Evolutionary conservation across 1,139 yeast genomes (phyloP), one percentile per base, ranked within the genome.

Genomic region (Nakaseomyces kungkrabaensis): DNA sequence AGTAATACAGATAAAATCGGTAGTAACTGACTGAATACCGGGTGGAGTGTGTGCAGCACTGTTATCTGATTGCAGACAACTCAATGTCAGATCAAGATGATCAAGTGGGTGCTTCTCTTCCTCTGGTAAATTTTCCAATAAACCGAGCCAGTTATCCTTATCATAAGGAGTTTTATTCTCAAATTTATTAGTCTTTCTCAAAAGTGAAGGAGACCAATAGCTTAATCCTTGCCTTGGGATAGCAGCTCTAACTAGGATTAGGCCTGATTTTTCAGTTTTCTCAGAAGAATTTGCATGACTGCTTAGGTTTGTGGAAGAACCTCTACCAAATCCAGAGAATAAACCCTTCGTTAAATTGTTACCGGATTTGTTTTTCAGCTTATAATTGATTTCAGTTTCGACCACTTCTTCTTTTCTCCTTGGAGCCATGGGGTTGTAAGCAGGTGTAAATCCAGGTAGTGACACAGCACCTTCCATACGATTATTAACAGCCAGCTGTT

Each of bases 151-250:
- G 52, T 57, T 49, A 44, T 56, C 51, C 54, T 61, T 56, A 59
- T 59, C 61, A 47, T 51, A 62, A 52, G 48, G 62, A 49, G 47
- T 60, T 51, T 52, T 62, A 52, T 50, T 52, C 22, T 57, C 58
- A 41, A 56, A 52, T 43, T 50, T 54, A 48, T 66, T 66, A 7
- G 63, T 59, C 52, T 65, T 63, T 47, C 61, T 56, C 32, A 69
- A 53, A 34, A 68, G 51, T 4, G 65, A 53, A 32, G 72, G 71
- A 6, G 66, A 60, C 31, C 65, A 52, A 49, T 73, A 69, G 2
- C 68, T 68, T 25, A 68, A 50, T 48, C 70, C 68, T 41, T 56
- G 57, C 27, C 53, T 52, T 5, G 62, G 61, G 24, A 54, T 47
- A 11, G 52, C 47, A n/a, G 59, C 54, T 10, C 52, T 50, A 5